Base-by-base conservation (phyloP, 805 yeast genomes). In the Maudiozyma serrabonitensis region DNA sequence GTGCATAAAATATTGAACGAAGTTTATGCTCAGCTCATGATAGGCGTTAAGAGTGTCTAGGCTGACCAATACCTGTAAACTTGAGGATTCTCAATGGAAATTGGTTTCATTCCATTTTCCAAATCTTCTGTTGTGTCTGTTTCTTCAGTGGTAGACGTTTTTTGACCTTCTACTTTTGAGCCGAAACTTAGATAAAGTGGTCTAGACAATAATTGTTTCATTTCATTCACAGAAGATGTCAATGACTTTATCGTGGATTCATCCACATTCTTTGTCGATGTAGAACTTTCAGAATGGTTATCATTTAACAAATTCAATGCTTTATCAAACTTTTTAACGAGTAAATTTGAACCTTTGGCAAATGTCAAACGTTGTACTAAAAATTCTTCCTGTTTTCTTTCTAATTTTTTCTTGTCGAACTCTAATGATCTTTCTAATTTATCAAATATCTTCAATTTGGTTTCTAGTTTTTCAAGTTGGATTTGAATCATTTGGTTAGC, bases 11-110 rank as follows among this genome's bases (percentile, higher is more conserved):
- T 35, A n/a, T 35, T 15, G 16, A 6, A 15, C 18, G 18, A 35
- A n/a, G 11, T n/a, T 15, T n/a, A 13, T n/a, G 16, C 18, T 35
- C 16, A n/a, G 38, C 15, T 15, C 15, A 3, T 15, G 38, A n/a
- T 15, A 35, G 4, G 11, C 4, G 16, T 35, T 16, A n/a, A 15
- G 18, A 3, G 38, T 15, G 11, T 2, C 52, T 56, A 78, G 43
- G 83, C 84, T 43, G 82, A 75, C 86, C 86, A 81, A 59, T 78
- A 81, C 56, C 84, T 76, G 57, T 80, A 81, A 43, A 76, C 66
- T 58, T 78, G 82, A 7, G 86, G 85, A 25, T 81, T 71, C 50
- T 79, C 82, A 43, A 75, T 69, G 50, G 84, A 79, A 23, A 80
- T 71, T 3, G 87, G 86, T 55, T 75, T 74, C 39, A 75, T 54